phyloP scores from a whole-genome alignment of 495 filamentous ascomycete genomes.

The Delitschia confertaspora region DNA sequence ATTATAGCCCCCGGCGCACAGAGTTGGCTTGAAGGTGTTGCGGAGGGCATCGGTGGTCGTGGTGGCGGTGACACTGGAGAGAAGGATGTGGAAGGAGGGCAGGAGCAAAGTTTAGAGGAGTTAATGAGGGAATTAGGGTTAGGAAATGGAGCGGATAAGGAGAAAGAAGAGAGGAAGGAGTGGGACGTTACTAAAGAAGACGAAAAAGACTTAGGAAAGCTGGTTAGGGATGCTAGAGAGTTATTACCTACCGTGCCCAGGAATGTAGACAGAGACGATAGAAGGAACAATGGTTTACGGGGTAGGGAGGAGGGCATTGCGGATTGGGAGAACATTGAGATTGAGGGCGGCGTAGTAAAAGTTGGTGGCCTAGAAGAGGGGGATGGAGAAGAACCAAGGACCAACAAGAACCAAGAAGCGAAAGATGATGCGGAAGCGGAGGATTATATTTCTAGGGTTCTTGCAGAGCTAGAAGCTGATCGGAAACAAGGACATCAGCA shows the following conservation, averaged over 20 bases:
- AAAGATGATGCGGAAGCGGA: slow-evolving; percentile 29
- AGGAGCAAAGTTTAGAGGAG: slow-evolving; percentile 34
- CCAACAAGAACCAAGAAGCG: slow-evolving; percentile 9
- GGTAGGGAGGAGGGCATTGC: slow-evolving; percentile 7
- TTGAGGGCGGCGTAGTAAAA: slow-evolving; percentile 8
- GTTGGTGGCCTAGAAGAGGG: slow-evolving; percentile 4
- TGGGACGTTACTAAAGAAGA: slow-evolving; percentile 29
- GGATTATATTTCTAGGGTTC: slow-evolving; percentile 30
- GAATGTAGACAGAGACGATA: slow-evolving; percentile 1
- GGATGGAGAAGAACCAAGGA: slow-evolving; percentile 1
- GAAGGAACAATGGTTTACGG: slow-evolving; percentile 1
- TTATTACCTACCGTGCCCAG: slow-evolving; percentile 29
- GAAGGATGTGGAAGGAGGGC: slow-evolving; percentile 18
- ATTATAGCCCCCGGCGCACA: slow-evolving; percentile 22
- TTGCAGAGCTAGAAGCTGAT: slow-evolving; percentile 31
- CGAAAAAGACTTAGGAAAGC: slow-evolving; percentile 24
- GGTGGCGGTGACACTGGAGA: too few species aligned
- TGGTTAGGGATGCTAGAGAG: slow-evolving; percentile 29
- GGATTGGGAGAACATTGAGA: slow-evolving; percentile 23
- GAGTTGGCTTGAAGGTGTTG: slow-evolving; percentile 25
- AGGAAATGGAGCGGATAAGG: slow-evolving; percentile 29
- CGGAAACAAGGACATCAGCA: slow-evolving; percentile 20
- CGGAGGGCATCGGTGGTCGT: slow-evolving; percentile 15
- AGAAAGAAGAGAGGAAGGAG: slow-evolving; percentile 6
- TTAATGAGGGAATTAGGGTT: slow-evolving; percentile 36